A percentile compares a stretch with the other conserved stretches of the same genome.
Conservation (phyloP, 495 filamentous ascomycete species). For the Tuber calosporum region DNA sequence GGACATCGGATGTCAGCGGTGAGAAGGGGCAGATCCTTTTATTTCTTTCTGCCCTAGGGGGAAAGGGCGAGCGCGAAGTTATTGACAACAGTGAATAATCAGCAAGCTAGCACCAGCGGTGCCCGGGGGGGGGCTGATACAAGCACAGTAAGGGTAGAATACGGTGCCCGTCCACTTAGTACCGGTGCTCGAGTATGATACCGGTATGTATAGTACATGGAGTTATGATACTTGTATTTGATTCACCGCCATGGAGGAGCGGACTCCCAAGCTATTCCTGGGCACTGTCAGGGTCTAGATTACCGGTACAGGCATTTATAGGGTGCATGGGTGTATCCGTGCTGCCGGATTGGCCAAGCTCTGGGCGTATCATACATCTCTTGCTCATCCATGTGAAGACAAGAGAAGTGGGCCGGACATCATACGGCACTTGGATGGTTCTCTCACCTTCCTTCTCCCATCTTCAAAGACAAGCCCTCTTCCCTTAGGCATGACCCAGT, state of each 20-base stretch:
- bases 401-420: not conserved
- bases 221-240: too few species aligned
- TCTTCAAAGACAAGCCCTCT: not conserved
- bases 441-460: not conserved
- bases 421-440: not conserved
- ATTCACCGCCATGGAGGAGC: not conserved
- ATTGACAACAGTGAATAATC: not conserved
- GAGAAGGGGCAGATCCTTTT: not conserved
- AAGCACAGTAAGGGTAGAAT: too few species aligned
- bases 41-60: not conserved
- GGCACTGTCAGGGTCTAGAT: not conserved
- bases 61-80: not conserved
- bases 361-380: not conserved
- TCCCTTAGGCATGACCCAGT: not conserved
- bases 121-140: too few species aligned
- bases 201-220: too few species aligned
- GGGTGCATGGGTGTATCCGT: conserved; percentile 6
- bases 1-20: not conserved
- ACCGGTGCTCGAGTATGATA: too few species aligned
- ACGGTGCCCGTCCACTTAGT: too few species aligned
- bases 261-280: not conserved
- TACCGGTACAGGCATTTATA: not conserved
- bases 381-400: not conserved
- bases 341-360: conserved; percentile 10
- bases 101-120: not conserved